Evolutionary conservation across 768 basidiomycete genomes (phyloP).

Genomic region (Hemileccinum rubropunctum): DNA sequence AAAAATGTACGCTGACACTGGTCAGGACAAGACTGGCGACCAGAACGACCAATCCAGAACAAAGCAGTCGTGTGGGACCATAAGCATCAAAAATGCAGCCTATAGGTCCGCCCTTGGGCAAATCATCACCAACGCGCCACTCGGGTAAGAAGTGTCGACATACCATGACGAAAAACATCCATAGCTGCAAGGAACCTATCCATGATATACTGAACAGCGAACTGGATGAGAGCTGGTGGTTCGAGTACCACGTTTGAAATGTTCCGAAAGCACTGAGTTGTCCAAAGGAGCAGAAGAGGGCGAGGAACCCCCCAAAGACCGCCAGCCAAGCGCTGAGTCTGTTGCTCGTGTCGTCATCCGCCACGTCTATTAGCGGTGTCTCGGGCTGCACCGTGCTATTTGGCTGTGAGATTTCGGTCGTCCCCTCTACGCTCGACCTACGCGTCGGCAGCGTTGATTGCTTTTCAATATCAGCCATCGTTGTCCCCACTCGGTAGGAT

Average conservation of each 20-base stretch:
- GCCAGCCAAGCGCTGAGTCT: constrained; percentile 41
- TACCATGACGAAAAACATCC: constrained; percentile 69
- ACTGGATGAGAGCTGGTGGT: constrained; percentile 51
- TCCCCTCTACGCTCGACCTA: constrained; percentile 23
- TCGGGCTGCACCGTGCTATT: constrained; percentile 24
- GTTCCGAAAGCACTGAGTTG: constrained; percentile 72
- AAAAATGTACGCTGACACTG: constrained; percentile 54
- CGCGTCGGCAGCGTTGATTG: constrained; percentile 17
- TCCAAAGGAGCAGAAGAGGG: constrained; percentile 68
- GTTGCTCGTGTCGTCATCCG: neutral
- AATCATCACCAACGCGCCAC: neutral
- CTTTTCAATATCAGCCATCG: constrained; percentile 33
- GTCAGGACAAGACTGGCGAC: constrained; percentile 56
- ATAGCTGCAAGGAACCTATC: constrained; percentile 70
- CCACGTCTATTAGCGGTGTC: constrained; percentile 11
- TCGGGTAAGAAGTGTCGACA: constrained; percentile 17
- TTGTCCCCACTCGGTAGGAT: constrained; percentile 6
- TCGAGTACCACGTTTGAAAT: constrained; percentile 65
- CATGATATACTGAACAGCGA: constrained; percentile 61
- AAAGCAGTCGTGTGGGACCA: constrained; percentile 55
- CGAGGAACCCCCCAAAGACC: constrained; percentile 62
- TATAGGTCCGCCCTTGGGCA: constrained; percentile 54
- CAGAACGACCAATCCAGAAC: constrained; percentile 47
- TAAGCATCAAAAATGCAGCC: constrained; percentile 59
- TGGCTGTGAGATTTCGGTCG: constrained; percentile 19